A percentile compares a stretch with the other conserved stretches of the same genome.
These are phyloP conservation scores for Akanthomyces lecanii DNA, from an alignment of 2,329 filamentous ascomycete genomes.

Conservation along the genomic window DNA sequence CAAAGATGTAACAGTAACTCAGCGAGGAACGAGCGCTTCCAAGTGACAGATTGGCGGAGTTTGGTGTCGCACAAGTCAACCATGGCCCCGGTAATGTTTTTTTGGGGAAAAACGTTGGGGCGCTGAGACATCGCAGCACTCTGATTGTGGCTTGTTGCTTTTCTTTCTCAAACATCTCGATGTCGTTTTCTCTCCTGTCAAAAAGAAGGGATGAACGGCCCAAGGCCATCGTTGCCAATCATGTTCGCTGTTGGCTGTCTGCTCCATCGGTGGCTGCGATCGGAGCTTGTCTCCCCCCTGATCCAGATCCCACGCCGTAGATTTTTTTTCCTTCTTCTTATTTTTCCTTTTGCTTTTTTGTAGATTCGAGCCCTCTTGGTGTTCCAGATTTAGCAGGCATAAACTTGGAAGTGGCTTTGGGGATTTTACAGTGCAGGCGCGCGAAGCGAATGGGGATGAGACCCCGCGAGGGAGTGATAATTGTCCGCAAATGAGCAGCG, in stretches of 20 bases:
- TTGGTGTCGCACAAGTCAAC: not conserved
- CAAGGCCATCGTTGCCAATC: no score
- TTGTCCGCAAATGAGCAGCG: no score
- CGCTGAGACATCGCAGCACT: not conserved
- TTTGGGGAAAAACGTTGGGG: not conserved
- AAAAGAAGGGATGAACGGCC: not conserved
- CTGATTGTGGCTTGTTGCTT: not conserved
- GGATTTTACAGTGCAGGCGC: not conserved
- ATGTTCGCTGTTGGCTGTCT: not conserved
- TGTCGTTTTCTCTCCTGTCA: not conserved
- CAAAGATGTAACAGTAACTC: not conserved
- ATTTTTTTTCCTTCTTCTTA: not conserved
- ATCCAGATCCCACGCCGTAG: not conserved
- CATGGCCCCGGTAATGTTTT: not conserved
- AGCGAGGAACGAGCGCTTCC: not conserved
- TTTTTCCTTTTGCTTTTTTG: not conserved
- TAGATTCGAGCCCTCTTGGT: no score
- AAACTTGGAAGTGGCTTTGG: no score
- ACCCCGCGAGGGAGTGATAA: not conserved
- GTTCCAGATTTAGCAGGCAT: not conserved
- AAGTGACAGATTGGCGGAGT: not conserved
- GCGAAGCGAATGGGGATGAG: not conserved
- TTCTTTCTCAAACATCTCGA: not conserved
- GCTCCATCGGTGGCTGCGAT: constrained; percentile 1
- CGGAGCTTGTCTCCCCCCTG: not conserved